Base-by-base conservation (phyloP, 345 rosid species). In the Zanthoxylum bungeanum region DNA sequence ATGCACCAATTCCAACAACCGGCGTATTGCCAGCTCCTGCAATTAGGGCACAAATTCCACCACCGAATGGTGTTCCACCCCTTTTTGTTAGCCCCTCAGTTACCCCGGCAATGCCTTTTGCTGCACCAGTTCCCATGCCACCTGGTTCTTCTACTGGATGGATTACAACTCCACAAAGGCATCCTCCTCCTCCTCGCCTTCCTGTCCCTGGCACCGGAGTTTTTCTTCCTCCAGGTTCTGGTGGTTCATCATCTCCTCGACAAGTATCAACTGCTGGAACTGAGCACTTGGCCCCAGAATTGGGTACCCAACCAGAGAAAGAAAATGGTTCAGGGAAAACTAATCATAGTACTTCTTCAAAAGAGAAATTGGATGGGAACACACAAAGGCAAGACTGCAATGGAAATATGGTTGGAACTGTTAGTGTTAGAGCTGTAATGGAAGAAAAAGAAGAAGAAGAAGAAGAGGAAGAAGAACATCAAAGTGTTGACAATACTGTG, bases 121-220 rank as follows among this genome's bases (percentile, higher is more conserved):
- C 91, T 51, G 79, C 89, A 51, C 73, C 88, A 16, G 86, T 84
- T 77, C 85, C 95, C 7, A 77, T 84, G 12, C 86, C 93, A 22
- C 75, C 91, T 5, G 81, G 78, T 22, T 80, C n/a, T n/a, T n/a
- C 96, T 10, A 73, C 87, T 0, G 87, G 81, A 44, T 92, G 97
- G 98, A 78, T 87, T 27, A 75, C 87, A 52, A 81, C 87, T 71
- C 81, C 89, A 69, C 83, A 86, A 42, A 83, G 85, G 76, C 98
- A 87, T 75, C 83, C 87, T 63, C 58, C 92, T 53, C 79, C 93
- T 51, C 83, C 88, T 56, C 85, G 91, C 33, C 79, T 84, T 70
- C 89, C 85, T 49, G 73, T 79, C 58, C 91, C 97, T n/a, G 98
- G 98, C 24, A 95, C 99, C 0, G 98, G 99, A 59, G 99, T 92